Percentiles rank a stretch among this genome's conserved stretches.
These are phyloP conservation scores for Passalora sequoiae DNA, from an alignment of 2,329 filamentous ascomycete species.

Conservation along the genomic window DNA sequence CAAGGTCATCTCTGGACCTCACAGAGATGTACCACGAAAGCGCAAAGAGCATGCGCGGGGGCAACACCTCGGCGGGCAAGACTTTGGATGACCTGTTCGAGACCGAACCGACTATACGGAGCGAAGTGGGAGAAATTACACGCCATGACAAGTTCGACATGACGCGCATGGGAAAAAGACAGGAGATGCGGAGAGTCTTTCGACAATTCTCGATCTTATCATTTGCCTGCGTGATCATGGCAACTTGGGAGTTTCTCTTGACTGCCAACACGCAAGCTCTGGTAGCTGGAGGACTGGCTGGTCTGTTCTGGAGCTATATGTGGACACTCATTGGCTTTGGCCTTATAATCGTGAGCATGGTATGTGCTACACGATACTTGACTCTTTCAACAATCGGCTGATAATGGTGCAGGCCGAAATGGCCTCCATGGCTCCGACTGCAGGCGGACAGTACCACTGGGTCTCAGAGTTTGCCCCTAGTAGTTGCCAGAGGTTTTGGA, in stretches of 20 bases:
- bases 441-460: slow-evolving; percentile 21
- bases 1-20: slow-evolving; percentile 1
- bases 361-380: too few species aligned
- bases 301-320: slow-evolving; percentile 19
- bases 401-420: too few species aligned
- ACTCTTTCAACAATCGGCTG: too few species aligned
- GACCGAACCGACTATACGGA: not conserved
- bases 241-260: slow-evolving; percentile 49
- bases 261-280: slow-evolving; percentile 29
- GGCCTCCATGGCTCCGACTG: slow-evolving; percentile 30
- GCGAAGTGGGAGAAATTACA: slow-evolving; percentile 15
- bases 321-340: slow-evolving; percentile 19
- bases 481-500: slow-evolving; percentile 25
- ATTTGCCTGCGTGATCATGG: slow-evolving; percentile 48
- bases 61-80: slow-evolving; percentile 1
- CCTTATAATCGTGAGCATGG: slow-evolving; percentile 24
- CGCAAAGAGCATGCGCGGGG: slow-evolving; percentile 6
- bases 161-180: slow-evolving; percentile 46
- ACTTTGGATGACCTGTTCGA: slow-evolving; percentile 11
- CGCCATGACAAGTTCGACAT: slow-evolving; percentile 39
- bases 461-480: slow-evolving; percentile 13
- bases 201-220: slow-evolving; percentile 47
- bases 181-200: slow-evolving; percentile 48
- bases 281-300: slow-evolving; percentile 17
- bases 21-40: slow-evolving; percentile 5